Evolutionary conservation across 169 alveolate species (phyloP).

Genomic region (Plasmodium gaboni): DNA sequence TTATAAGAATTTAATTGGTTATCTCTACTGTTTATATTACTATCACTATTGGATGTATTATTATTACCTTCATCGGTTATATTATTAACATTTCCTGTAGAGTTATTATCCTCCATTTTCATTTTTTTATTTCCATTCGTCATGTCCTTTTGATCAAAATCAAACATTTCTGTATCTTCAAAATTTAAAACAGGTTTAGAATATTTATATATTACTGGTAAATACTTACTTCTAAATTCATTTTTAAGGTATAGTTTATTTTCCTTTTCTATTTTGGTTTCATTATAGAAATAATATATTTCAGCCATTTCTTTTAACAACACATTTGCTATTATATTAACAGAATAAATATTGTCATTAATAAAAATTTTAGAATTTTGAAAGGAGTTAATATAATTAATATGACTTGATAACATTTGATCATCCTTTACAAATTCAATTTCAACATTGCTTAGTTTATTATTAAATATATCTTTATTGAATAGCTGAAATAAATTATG

Average conservation of each 20-base stretch:
- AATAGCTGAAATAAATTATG: constrained; percentile 58
- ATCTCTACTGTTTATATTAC: not conserved
- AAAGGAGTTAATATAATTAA: constrained; percentile 57
- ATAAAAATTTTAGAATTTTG: constrained; percentile 52
- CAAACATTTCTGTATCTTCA: constrained; percentile 1
- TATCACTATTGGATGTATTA: not conserved
- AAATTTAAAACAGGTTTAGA: constrained; percentile 26
- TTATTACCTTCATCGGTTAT: not conserved
- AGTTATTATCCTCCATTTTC: too few relatives aligned
- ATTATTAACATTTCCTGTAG: not conserved
- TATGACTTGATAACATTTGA: constrained; percentile 37
- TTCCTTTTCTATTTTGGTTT: constrained; percentile 53
- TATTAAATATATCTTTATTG: constrained; percentile 62
- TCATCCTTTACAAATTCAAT: constrained; percentile 66
- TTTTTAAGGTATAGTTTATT: constrained; percentile 56
- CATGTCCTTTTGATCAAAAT: constrained; percentile 5
- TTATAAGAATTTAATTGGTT: not conserved
- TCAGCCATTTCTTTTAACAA: constrained; percentile 74
- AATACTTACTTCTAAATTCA: constrained; percentile 30
- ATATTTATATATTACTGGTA: constrained; percentile 47
- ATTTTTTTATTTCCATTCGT: not conserved
- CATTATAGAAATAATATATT: constrained; percentile 60
- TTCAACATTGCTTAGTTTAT: constrained; percentile 34
- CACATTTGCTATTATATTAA: constrained; percentile 29
- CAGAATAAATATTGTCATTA: constrained; percentile 50